Evolutionary conservation across 2,329 filamentous ascomycete species (phyloP), one percentile per base, ranked within the genome.

Genomic region (Cladosporium sp.): DNA sequence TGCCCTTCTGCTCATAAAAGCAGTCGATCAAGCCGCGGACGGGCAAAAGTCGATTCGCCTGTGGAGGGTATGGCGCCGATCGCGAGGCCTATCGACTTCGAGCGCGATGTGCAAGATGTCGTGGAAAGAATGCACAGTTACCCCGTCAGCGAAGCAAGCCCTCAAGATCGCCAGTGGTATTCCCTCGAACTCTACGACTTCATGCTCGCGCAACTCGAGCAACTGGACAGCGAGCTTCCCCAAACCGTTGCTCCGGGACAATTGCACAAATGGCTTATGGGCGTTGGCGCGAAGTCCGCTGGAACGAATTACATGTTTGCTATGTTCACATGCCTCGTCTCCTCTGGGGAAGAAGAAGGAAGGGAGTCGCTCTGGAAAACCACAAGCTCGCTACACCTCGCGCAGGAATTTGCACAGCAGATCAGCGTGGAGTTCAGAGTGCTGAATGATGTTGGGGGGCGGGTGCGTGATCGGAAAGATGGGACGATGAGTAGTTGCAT

Each of bases 291-390:
- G 2, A 28, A 48, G 16, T 62, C 59, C 7, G 59, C 51, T 14
- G 59, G 59, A 5, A 62, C 59, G 16, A 62, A 53, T 5, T 54
- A 62, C 18, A 62, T 54, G 46, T 62, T 62, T 4, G 59, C 59
- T 23, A 34, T 51, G 28, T 62, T 62, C 59, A 26, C 46, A 1
- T 62, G 59, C 46, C 21, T 62, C 30, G 32, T 62, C 14, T 53
- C 59, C 4, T 4, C 30, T 8, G 30, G 18, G 30, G 48, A n/a
- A 5, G 13, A 25, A 26, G 48, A n/a, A 5, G 13, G 23, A 13
- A 21, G 28, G 13, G 6, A 26, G 18, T 14, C 28, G 4, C 25
- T 30, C 16, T 62, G 59, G 46, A 26, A 23, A n/a, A 39, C 58
- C 25, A 2, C 58, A 18, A 21, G 26, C 25, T 26, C 49, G 46